Base-by-base conservation (phyloP, 805 yeast genomes). In the Nakazawaea sp. region DNA sequence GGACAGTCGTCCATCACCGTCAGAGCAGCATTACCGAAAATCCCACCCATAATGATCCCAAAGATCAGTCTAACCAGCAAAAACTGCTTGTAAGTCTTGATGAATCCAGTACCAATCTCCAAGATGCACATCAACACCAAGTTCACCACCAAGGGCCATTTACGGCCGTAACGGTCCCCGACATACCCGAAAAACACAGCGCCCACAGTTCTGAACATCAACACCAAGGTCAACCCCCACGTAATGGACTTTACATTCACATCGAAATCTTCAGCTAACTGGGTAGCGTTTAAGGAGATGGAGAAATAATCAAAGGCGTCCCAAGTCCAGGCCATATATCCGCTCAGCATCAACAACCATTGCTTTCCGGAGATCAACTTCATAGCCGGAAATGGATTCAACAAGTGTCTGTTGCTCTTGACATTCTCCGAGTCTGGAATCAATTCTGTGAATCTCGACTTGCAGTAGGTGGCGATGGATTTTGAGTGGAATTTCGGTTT, bases 121-220 rank as follows among this genome's bases (percentile, higher is more conserved):
- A 78, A 58, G 6, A 66, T 62, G 35, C 69, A 62, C 51, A 78
- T 65, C 24, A 70, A 56, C 2, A 45, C 24, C 48, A 75, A 54
- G 51, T 72, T 72, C 17, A 61, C 33, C 34, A 68, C 62, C 43
- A 70, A 64, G 0, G 84, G 82, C 67, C 71, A 70, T 50, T 73
- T 76, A 49, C 83, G 61, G 27, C 84, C 84, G 44, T 70, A 68
- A 45, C 69, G 63, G 52, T 78, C 85, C 48, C 80, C 76, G 43
- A 70, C 53, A 41, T 62, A 61, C 35, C 84, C 84, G 47, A 78
- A 77, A n/a, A 70, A 49, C 23, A 75, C 48, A 8, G 82, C 81
- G 42, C 85, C 85, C 17, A 78, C 73, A 3, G 83, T 70, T 58
- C 85, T 66, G 44, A 78, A 62, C 85, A 78, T 78, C 27, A 78